A percentile compares a stretch with the other conserved stretches of the same genome.
These are phyloP conservation scores for Rhizopogon sp. DNA, from an alignment of 768 basidiomycete species.

Conservation along the genomic window DNA sequence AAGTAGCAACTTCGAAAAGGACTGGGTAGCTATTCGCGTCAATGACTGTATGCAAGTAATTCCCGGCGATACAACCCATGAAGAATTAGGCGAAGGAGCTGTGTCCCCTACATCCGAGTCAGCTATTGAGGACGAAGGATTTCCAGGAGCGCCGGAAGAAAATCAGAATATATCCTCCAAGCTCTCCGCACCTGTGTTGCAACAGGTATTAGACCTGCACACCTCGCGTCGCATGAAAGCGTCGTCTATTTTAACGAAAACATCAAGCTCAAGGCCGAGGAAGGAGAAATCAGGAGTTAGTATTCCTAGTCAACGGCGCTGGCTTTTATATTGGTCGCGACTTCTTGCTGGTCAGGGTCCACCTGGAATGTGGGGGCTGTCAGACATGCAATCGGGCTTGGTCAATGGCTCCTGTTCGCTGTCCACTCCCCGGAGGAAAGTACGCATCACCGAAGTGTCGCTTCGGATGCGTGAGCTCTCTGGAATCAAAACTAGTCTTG, in stretches of 20 bases:
- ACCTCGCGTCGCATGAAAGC: conserved; percentile 65
- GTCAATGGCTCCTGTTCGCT: neutral
- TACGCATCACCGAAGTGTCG: conserved; percentile 51
- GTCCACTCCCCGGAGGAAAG: conserved; percentile 30
- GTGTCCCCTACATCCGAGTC: neutral
- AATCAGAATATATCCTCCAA: conserved; percentile 8
- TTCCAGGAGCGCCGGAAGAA: conserved; percentile 6
- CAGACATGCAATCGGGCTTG: conserved; percentile 9
- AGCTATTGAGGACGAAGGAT: conserved; percentile 15
- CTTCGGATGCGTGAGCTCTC: conserved; percentile 58
- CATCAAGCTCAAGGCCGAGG: conserved; percentile 2
- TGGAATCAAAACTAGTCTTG: conserved; percentile 42
- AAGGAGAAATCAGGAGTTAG: conserved; percentile 58
- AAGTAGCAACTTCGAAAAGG: conserved; percentile 41
- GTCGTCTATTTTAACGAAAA: conserved; percentile 10
- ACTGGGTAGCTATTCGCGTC: conserved; percentile 43
- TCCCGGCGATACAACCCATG: conserved; percentile 30
- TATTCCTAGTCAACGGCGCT: conserved; percentile 78
- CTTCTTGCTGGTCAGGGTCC: conserved; percentile 56
- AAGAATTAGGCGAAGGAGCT: conserved; percentile 16
- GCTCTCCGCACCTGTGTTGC: conserved; percentile 32
- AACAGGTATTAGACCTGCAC: conserved; percentile 61
- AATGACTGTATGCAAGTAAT: conserved; percentile 46
- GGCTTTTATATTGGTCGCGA: conserved; percentile 74
- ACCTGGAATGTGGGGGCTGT: conserved; percentile 37